Evolutionary conservation across 495 filamentous ascomycete species (phyloP).

Genomic region (Penicilliopsis zonata): DNA sequence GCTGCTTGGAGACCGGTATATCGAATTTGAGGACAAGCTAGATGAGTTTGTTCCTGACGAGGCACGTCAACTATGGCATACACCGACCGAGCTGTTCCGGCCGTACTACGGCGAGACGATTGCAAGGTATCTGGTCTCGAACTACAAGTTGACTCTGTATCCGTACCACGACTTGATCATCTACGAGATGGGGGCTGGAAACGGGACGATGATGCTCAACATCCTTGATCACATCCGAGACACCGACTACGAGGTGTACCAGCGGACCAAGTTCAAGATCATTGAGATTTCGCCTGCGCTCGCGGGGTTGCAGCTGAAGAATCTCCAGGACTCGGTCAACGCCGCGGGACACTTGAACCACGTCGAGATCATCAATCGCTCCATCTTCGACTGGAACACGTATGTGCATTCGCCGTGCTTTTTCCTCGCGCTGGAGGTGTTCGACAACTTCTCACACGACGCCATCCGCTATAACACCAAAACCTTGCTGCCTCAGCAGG

Average conservation of each 20-base stretch:
- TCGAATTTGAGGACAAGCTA: conserved; percentile 77
- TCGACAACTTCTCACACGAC: conserved; percentile 98
- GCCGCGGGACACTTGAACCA: conserved; percentile 64
- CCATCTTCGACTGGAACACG: conserved; percentile 85
- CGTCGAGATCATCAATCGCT: conserved; percentile 87
- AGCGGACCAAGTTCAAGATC: conserved; percentile 84
- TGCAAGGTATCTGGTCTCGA: conserved; percentile 82
- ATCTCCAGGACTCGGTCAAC: conserved; percentile 50
- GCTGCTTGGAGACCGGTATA: conserved; percentile 66
- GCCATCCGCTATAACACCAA: conserved; percentile 70
- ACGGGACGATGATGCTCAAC: conserved; percentile 96
- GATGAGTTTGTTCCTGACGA: conserved; percentile 58
- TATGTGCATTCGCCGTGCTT: conserved; percentile 86
- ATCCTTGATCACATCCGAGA: conserved; percentile 93
- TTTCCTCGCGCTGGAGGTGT: conserved; percentile 96
- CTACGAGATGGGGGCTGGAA: conserved; percentile 97
- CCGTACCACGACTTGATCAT: conserved; percentile 96
- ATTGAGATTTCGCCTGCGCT: conserved; percentile 85
- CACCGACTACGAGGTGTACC: conserved; percentile 82
- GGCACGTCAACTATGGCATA: conserved; percentile 93
- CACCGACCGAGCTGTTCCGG: conserved; percentile 90
- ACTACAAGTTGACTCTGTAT: conserved; percentile 89
- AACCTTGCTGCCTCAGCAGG: conserved; percentile 71
- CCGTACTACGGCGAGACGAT: conserved; percentile 97
- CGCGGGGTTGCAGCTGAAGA: conserved; percentile 62